Conservation (phyloP, 208 protist species). For the Porcisia hertigi region DNA sequence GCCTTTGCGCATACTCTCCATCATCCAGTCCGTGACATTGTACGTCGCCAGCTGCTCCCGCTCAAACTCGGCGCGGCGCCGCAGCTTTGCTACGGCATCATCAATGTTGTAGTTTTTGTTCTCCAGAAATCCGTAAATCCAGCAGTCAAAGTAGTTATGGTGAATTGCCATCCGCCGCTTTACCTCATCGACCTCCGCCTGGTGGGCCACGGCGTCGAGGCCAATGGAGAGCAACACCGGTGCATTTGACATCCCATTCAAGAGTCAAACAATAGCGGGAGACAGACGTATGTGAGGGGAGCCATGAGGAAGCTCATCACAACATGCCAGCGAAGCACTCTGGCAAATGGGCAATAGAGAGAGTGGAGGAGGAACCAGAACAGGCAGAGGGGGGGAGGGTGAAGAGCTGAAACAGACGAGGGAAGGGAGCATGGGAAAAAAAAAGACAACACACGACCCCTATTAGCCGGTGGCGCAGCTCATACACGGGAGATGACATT, state of each 20-base stretch:
- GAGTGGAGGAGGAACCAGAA: not conserved
- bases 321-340: not conserved
- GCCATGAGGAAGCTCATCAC: not conserved
- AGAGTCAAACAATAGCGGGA: not conserved
- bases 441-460: not conserved
- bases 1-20: conserved; percentile 59
- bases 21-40: conserved; percentile 77
- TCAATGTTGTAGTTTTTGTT: conserved; percentile 85
- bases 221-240: conserved; percentile 61
- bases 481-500: not conserved
- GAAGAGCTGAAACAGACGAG: not conserved
- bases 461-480: not conserved
- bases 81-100: conserved; percentile 73
- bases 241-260: conserved; percentile 23
- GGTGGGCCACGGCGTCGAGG: conserved; percentile 51
- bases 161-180: conserved; percentile 57
- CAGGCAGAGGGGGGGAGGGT: not conserved
- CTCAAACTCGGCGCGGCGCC: conserved; percentile 70
- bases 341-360: too few relatives aligned
- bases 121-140: conserved; percentile 84
- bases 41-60: conserved; percentile 47
- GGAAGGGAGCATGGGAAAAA: not conserved
- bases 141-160: conserved; percentile 80
- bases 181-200: conserved; percentile 65
- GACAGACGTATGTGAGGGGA: too few relatives aligned